phyloP scores from a whole-genome alignment of 2,329 filamentous ascomycete genomes.

The Pochonia chlamydosporia region DNA sequence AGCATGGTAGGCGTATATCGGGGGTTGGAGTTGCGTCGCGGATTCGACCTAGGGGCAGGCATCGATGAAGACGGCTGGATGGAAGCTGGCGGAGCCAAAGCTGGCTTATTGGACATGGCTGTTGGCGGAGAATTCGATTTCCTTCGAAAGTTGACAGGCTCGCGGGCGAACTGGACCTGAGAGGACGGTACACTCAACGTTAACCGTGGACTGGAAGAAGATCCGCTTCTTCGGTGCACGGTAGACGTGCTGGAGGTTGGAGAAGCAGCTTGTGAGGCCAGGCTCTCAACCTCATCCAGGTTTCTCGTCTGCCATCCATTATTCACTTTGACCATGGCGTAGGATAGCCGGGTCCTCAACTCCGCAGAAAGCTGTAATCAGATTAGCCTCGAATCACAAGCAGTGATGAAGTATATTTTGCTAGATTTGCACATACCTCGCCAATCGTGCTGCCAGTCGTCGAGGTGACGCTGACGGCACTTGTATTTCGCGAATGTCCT shows the following conservation, averaged over 20 bases:
- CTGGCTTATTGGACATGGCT: constrained; percentile 26
- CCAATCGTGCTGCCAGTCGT: constrained; percentile 64
- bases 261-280: constrained; percentile 64
- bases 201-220: constrained; percentile 50
- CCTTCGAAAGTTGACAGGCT: constrained; percentile 14
- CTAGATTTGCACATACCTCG: constrained; percentile 51
- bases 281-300: constrained; percentile 70
- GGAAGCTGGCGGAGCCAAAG: constrained; percentile 47
- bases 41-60: constrained; percentile 28
- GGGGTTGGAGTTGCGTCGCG: constrained; percentile 46
- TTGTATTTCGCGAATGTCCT: constrained; percentile 66
- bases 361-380: constrained; percentile 64
- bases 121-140: constrained; percentile 32
- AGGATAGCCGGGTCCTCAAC: constrained; percentile 77
- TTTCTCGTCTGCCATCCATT: constrained; percentile 79
- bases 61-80: constrained; percentile 42
- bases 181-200: constrained; percentile 25
- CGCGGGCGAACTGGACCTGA: constrained; percentile 20
- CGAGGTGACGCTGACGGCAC: constrained; percentile 56
- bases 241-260: constrained; percentile 55
- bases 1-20: constrained; percentile 44
- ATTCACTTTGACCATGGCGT: constrained; percentile 90
- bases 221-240: constrained; percentile 43
- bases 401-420: background rate
- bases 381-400: constrained; percentile 12